Evolutionary conservation across 1,284 basidiomycete genomes (phyloP), one percentile per base, ranked within the genome.

Genomic region (Pseudozyma pruni): DNA sequence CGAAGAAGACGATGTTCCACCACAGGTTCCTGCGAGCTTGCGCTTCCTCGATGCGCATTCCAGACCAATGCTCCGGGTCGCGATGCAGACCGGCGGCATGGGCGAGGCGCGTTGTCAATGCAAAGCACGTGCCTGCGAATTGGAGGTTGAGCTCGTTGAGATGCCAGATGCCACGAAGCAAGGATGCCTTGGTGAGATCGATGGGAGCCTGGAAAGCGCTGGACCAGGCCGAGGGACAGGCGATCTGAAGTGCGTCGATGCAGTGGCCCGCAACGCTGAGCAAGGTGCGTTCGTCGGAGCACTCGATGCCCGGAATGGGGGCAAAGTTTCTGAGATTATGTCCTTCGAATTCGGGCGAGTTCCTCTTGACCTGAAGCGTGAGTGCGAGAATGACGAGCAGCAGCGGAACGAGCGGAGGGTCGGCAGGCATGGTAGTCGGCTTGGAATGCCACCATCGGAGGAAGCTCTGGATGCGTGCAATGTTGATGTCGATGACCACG

Each of bases 101-200:
- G 1, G 76, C 75, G 8, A 79, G 61, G 14, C 74, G 68, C 10
- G 73, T 57, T 19, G 76, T 68, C 22, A 62, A 44, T 14, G 74
- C 68, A 40, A 78, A 76, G 58, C 75, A 77, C 5, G 68, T 62
- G 43, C 66, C 58, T 13, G 75, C 75, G 32, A 76, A 78, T 20
- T 74, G 68, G 8, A 77, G 62, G 42, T 79, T 72, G 34, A 74
- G 63, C 58, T 78, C 75, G 52, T 63, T 69, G 42, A 74, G 49
- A 48, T 78, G 75, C 75, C 75, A 79, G 20, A 76, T 63, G 8
- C 73, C 75, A 16, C 75, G 73, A 0, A 79, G 64, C 39, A 78
- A 34, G 11, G 66, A 72, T 8, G 76, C 71, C 37, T 75, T 69
- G 38, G 75, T 62, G n/a, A 79, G 54, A 29, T 79, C 76, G 50